Evolutionary conservation across 371 early-diverging fungal genomes (phyloP).

Genomic region (Saksenaea oblongispora): DNA sequence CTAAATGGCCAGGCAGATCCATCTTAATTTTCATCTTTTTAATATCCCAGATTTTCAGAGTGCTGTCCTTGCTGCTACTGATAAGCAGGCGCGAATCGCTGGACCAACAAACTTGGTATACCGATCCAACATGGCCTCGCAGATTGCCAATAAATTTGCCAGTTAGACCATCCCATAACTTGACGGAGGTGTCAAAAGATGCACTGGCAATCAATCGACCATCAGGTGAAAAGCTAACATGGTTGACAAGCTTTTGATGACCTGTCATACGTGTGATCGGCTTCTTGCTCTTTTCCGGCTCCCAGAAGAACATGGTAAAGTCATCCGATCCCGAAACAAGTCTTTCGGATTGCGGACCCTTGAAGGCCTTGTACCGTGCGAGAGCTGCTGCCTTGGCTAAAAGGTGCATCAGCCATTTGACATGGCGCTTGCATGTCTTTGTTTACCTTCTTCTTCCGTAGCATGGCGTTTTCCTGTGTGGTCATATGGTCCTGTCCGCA

Average conservation of each 20-base stretch:
- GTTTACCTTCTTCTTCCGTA: slow-evolving; percentile 62
- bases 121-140: slow-evolving; percentile 92
- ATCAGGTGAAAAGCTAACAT: slow-evolving; percentile 92
- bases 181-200: slow-evolving; percentile 97
- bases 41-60: slow-evolving; percentile 93
- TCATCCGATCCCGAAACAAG: slow-evolving; percentile 95
- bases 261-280: slow-evolving; percentile 89
- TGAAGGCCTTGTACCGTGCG: slow-evolving; percentile 76
- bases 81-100: slow-evolving; percentile 90
- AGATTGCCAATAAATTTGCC: slow-evolving; percentile 94
- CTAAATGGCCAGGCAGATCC: slow-evolving; percentile 95
- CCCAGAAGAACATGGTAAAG: slow-evolving; percentile 96
- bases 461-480: slow-evolving; percentile 71
- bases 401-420: background rate
- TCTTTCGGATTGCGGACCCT: slow-evolving; percentile 73
- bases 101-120: slow-evolving; percentile 94
- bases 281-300: slow-evolving; percentile 81
- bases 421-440: background rate
- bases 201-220: slow-evolving; percentile 92
- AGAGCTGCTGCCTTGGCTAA: slow-evolving; percentile 72
- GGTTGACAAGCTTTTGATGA: slow-evolving; percentile 97
- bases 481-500: slow-evolving; percentile 90
- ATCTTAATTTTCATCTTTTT: slow-evolving; percentile 83
- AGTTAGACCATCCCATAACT: slow-evolving; percentile 93
- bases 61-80: slow-evolving; percentile 91